Evolutionary conservation across 805 yeast species (phyloP).

Genomic region (fission yeast (Schizosaccharomyces pombe)): DNA sequence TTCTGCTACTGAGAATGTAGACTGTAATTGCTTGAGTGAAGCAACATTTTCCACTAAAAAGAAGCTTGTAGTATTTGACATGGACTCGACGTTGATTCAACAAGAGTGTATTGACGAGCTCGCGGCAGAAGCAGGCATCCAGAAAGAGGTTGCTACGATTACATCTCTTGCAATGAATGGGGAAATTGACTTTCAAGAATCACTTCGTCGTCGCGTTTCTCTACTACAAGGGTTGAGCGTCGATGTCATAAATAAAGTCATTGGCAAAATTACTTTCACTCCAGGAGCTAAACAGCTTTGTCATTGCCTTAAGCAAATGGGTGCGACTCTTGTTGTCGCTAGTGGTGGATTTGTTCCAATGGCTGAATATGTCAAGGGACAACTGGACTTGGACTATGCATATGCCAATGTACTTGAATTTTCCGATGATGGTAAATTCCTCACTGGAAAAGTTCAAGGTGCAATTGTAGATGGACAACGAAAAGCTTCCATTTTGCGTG

Average conservation of each 20-base stretch:
- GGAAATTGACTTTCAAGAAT: slow-evolving; percentile 71
- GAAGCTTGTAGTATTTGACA: slow-evolving; percentile 64
- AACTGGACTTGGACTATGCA: slow-evolving; percentile 61
- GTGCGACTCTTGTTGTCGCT: slow-evolving; percentile 58
- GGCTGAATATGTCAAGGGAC: slow-evolving; percentile 47
- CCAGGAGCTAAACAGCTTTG: slow-evolving; percentile 63
- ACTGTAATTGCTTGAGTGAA: background rate
- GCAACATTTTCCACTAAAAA: slow-evolving; percentile 3
- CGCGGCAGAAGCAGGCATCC: slow-evolving; percentile 83
- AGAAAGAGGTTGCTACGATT: slow-evolving; percentile 62
- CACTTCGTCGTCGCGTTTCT: slow-evolving; percentile 48
- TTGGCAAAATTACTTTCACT: slow-evolving; percentile 47
- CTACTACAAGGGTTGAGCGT: slow-evolving; percentile 67
- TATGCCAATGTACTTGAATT: slow-evolving; percentile 43
- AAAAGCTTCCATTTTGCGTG: slow-evolving; percentile 49
- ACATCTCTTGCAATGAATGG: slow-evolving; percentile 95
- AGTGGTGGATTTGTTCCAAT: slow-evolving; percentile 89
- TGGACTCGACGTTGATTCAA: slow-evolving; percentile 90
- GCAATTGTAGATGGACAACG: slow-evolving; percentile 64
- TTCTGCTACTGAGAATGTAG: background rate
- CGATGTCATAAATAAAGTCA: slow-evolving; percentile 56
- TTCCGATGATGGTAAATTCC: slow-evolving; percentile 19
- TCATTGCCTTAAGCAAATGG: slow-evolving; percentile 32
- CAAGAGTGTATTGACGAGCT: slow-evolving; percentile 93
- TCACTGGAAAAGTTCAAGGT: slow-evolving; percentile 62